Percentiles rank a stretch among this genome's conserved stretches.
Evolutionary conservation across 2,329 filamentous ascomycete species (phyloP).

Genomic region (Erysiphe pulchra): DNA sequence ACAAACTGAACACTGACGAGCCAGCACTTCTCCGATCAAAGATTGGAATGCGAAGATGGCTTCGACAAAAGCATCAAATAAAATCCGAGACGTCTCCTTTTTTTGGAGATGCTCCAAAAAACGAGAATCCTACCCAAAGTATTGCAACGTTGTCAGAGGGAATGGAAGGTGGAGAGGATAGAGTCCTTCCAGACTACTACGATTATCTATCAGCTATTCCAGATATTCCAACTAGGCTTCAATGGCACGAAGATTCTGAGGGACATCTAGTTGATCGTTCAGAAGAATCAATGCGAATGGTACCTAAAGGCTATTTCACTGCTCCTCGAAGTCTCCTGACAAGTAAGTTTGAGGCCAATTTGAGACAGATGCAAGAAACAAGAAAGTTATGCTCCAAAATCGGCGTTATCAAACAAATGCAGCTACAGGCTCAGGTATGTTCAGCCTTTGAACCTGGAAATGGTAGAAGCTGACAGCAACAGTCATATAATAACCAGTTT

Average conservation of each 20-base stretch:
- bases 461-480: conserved; percentile 3
- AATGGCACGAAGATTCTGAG: conserved; percentile 75
- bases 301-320: conserved; percentile 50
- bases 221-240: conserved; percentile 50
- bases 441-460: background rate
- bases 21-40: conserved; percentile 67
- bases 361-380: conserved; percentile 89
- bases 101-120: conserved; percentile 17
- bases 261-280: conserved; percentile 72
- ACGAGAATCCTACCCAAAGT: conserved; percentile 22
- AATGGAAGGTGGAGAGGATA: conserved; percentile 64
- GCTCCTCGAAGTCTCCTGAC: conserved; percentile 49
- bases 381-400: conserved; percentile 91
- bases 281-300: conserved; percentile 58
- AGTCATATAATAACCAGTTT: conserved; percentile 96
- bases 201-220: conserved; percentile 67
- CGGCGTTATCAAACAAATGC: conserved; percentile 97
- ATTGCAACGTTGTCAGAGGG: conserved; percentile 73
- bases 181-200: conserved; percentile 81
- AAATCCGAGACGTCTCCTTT: conserved; percentile 19
- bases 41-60: conserved; percentile 69
- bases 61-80: conserved; percentile 52
- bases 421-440: conserved; percentile 75
- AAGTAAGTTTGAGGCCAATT: conserved; percentile 67
- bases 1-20: conserved; percentile 65